These are phyloP conservation scores for Yamadazyma sp. DNA, from an alignment of 805 yeast genomes.

Conservation along the genomic window DNA sequence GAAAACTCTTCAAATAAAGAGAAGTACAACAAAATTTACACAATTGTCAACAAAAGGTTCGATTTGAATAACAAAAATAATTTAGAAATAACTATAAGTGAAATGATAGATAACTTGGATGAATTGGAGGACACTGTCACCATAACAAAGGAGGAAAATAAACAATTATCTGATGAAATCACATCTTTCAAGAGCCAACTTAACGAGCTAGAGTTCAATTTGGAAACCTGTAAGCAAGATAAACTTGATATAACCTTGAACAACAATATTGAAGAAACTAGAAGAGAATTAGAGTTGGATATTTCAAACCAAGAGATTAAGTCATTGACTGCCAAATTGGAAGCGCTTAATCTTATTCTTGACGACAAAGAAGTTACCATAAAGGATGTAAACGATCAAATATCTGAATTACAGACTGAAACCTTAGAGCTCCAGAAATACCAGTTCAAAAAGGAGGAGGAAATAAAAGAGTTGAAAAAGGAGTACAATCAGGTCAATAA, in stretches of 20 bases:
- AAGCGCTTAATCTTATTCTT: neutral
- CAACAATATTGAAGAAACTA: conserved; percentile 2
- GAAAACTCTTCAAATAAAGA: too few species aligned
- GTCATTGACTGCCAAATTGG: neutral
- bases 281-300: conserved; percentile 4
- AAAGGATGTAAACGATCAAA: neutral
- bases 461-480: neutral
- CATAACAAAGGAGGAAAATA: neutral
- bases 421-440: too few species aligned
- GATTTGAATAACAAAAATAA: neutral
- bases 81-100: neutral
- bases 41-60: neutral
- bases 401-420: conserved; percentile 2
- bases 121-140: neutral
- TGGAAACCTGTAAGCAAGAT: conserved; percentile 1
- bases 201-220: conserved; percentile 2
- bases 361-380: neutral
- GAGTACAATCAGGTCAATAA: neutral
- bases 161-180: neutral
- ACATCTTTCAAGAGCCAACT: neutral
- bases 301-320: conserved; percentile 3
- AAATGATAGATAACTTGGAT: neutral
- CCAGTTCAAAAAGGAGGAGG: neutral
- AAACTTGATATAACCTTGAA: conserved; percentile 1
- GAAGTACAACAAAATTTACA: neutral